Conservation (phyloP, 2,329 filamentous ascomycete species). For the Diaporthe vaccinii region DNA sequence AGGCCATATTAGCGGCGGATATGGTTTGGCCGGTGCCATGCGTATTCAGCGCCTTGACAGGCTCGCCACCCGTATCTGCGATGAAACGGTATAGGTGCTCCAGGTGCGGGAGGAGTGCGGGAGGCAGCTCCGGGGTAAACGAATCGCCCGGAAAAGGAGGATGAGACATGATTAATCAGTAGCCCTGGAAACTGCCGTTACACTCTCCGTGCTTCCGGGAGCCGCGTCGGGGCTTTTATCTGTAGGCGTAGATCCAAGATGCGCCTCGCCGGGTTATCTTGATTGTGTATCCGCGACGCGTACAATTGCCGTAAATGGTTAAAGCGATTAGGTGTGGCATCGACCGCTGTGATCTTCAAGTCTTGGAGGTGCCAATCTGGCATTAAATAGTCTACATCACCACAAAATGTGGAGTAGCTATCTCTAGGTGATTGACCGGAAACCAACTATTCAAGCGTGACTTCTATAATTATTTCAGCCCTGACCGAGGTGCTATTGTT, state of each 20-base stretch:
- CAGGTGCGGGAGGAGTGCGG: neutral
- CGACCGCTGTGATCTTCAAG: neutral
- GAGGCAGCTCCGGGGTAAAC: neutral
- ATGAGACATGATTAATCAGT: neutral
- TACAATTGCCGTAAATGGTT: slow-evolving; percentile 5
- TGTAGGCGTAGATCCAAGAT: neutral
- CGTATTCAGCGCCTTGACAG: neutral
- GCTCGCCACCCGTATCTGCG: neutral
- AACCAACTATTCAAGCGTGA: neutral
- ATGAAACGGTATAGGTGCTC: neutral
- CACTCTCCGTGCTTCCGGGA: neutral
- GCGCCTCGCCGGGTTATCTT: neutral
- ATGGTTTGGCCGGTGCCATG: neutral
- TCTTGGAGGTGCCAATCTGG: neutral
- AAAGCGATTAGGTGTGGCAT: neutral
- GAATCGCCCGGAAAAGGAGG: neutral
- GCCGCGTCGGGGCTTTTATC: neutral
- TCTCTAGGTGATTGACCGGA: too few relatives aligned
- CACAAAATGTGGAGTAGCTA: neutral
- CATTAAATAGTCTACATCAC: neutral
- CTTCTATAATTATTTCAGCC: neutral
- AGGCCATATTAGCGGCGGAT: neutral
- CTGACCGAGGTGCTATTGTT: neutral
- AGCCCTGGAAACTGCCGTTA: neutral
- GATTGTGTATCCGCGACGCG: neutral